phyloP scores from a whole-genome alignment of 1,284 basidiomycete genomes.

The Athelia psychrophila region DNA sequence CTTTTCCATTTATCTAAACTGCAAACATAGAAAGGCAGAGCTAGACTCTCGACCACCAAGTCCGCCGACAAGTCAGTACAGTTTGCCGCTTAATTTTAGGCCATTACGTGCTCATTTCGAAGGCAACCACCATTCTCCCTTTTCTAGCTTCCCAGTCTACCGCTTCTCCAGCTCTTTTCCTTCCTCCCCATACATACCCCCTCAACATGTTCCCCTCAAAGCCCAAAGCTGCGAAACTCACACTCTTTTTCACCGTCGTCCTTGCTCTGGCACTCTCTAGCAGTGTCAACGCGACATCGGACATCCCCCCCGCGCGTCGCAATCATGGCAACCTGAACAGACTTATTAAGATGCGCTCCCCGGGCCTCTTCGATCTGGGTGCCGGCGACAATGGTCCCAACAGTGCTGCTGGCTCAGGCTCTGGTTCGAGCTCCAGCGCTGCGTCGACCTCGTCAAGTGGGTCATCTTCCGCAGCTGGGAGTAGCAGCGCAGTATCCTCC shows the following conservation, averaged over 20 bases:
- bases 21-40: background rate
- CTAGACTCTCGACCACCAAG: background rate
- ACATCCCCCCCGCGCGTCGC: slow-evolving; percentile 36
- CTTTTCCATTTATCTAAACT: too few relatives aligned
- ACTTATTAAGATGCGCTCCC: slow-evolving; percentile 62
- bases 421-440: slow-evolving; percentile 1
- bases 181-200: slow-evolving; percentile 5
- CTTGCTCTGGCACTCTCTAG: slow-evolving; percentile 38
- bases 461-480: slow-evolving; percentile 6
- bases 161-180: slow-evolving; percentile 1
- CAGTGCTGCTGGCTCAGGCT: slow-evolving; percentile 9
- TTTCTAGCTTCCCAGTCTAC: background rate
- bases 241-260: slow-evolving; percentile 61
- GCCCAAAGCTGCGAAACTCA: slow-evolving; percentile 46
- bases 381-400: slow-evolving; percentile 13
- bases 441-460: slow-evolving; percentile 14
- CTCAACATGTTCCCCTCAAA: slow-evolving; percentile 42
- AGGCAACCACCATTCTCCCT: background rate
- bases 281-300: slow-evolving; percentile 42
- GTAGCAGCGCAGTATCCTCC: slow-evolving; percentile 11
- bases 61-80: background rate
- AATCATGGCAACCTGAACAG: slow-evolving; percentile 61
- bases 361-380: slow-evolving; percentile 9
- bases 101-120: background rate
- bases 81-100: background rate